phyloP scores from a whole-genome alignment of 208 protist species.

The Angomonas ambiguus region DNA sequence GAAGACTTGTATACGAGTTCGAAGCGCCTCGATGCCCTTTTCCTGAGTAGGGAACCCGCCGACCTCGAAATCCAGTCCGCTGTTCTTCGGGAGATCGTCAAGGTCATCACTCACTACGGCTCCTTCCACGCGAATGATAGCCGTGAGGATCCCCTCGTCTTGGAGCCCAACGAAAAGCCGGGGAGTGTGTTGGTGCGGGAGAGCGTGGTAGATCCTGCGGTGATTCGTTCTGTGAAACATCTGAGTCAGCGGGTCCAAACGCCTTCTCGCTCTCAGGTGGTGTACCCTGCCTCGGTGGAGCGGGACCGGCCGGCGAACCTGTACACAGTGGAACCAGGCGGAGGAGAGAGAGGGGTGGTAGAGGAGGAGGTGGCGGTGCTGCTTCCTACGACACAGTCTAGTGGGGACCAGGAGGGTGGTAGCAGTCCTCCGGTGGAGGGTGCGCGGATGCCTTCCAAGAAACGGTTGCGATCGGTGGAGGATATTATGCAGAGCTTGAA shows the following conservation, averaged over 20 bases:
- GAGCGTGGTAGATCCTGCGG: background rate
- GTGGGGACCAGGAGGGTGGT: background rate
- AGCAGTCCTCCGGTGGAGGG: background rate
- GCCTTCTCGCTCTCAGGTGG: background rate
- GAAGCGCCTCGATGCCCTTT: constrained; percentile 62
- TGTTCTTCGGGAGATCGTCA: constrained; percentile 47
- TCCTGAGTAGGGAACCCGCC: constrained; percentile 38
- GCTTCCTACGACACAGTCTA: background rate
- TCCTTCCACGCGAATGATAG: background rate
- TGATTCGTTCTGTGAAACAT: background rate
- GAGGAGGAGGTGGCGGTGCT: background rate
- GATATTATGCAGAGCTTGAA: constrained; percentile 53
- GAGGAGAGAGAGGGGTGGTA: no score
- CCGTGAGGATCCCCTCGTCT: background rate
- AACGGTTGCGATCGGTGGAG: constrained; percentile 39
- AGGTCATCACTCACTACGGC: constrained; percentile 59
- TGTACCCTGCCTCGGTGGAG: background rate
- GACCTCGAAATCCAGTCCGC: constrained; percentile 34
- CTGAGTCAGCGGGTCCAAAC: background rate
- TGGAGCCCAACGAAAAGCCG: constrained; percentile 7
- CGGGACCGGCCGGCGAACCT: background rate
- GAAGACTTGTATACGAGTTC: constrained; percentile 70
- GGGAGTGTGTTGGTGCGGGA: background rate
- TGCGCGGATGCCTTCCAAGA: background rate
- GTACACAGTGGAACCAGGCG: background rate